Evolutionary conservation across 2,329 filamentous ascomycete species (phyloP).

Genomic region (Parascedosporium putredinis): DNA sequence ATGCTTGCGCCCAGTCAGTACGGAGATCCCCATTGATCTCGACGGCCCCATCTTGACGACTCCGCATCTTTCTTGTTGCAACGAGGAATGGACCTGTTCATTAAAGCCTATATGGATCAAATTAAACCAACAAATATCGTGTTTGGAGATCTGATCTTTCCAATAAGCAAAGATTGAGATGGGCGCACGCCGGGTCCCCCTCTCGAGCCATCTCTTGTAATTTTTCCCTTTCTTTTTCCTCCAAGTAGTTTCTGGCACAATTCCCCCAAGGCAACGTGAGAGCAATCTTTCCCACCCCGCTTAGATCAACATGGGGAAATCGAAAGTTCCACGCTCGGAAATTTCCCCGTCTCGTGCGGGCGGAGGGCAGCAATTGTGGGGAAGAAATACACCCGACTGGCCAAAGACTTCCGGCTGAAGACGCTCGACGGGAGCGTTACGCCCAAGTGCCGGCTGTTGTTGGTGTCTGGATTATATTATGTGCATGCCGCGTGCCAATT

Average conservation of each 20-base stretch:
- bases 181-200: too few relatives aligned
- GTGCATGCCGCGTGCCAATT: background rate
- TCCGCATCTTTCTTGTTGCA: too few relatives aligned
- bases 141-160: too few relatives aligned
- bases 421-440: background rate
- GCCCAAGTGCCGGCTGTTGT: constrained; percentile 2
- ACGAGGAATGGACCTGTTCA: too few relatives aligned
- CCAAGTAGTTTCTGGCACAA: background rate
- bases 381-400: background rate
- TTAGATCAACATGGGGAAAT: background rate
- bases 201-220: too few relatives aligned
- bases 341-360: background rate
- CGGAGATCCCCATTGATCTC: too few relatives aligned
- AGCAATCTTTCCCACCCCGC: background rate
- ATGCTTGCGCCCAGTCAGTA: too few relatives aligned
- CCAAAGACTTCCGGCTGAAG: background rate
- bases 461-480: background rate
- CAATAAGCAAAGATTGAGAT: too few relatives aligned
- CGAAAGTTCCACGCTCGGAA: background rate
- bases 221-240: too few relatives aligned
- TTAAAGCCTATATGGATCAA: too few relatives aligned
- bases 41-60: too few relatives aligned
- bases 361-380: constrained; percentile 1
- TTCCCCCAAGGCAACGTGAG: background rate
- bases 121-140: too few relatives aligned